phyloP scores from a whole-genome alignment of 2,329 filamentous ascomycete species.

The Paecilomyces sp. region DNA sequence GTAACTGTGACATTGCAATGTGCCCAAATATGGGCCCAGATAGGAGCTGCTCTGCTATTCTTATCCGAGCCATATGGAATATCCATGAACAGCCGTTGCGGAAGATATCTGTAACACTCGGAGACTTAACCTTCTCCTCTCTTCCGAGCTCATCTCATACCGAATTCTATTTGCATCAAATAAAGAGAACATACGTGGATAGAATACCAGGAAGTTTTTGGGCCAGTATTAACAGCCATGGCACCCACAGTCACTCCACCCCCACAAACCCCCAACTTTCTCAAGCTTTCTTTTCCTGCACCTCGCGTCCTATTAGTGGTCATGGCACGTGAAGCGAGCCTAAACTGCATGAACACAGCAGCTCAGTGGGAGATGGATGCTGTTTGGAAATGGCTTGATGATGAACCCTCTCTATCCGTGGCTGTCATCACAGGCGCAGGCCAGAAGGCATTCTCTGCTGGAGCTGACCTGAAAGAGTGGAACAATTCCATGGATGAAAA shows the following conservation, averaged over 20 bases:
- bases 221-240: background rate
- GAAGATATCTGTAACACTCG: background rate
- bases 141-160: background rate
- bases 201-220: background rate
- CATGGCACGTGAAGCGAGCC: constrained; percentile 32
- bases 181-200: background rate
- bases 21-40: background rate
- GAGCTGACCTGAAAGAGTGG: constrained; percentile 63
- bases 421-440: constrained; percentile 58
- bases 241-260: background rate
- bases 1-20: background rate
- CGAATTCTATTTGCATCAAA: background rate
- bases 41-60: background rate
- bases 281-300: constrained; percentile 1
- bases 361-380: constrained; percentile 37
- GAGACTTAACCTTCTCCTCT: background rate
- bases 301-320: constrained; percentile 31
- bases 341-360: constrained; percentile 36
- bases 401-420: constrained; percentile 53
- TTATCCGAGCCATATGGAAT: background rate
- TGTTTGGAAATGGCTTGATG: constrained; percentile 56
- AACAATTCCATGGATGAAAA: constrained; percentile 36
- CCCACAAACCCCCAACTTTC: background rate
- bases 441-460: constrained; percentile 57
- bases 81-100: background rate